A percentile compares a stretch with the other conserved stretches of the same genome.
Conservation (phyloP, 805 yeast species). For the Tetrapisispora pingtungensis region DNA sequence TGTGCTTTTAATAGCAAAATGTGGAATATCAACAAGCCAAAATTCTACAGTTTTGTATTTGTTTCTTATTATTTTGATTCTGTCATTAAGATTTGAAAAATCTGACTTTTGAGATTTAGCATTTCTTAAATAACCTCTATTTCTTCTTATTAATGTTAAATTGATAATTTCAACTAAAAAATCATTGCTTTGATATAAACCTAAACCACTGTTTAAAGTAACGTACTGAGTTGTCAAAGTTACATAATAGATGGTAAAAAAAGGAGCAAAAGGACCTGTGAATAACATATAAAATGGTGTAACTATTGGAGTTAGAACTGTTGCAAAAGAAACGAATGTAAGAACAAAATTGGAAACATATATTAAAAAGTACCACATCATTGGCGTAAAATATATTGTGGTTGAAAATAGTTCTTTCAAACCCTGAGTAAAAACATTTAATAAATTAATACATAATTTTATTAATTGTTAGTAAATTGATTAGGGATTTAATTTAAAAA, state of each 20-base stretch:
- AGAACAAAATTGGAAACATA: background rate
- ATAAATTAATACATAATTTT: too few relatives aligned
- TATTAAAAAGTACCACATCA: background rate
- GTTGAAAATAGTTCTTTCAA: background rate
- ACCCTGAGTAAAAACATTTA: background rate
- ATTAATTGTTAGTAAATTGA: background rate
- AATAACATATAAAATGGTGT: constrained; percentile 1
- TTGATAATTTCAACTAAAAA: background rate
- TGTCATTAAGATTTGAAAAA: background rate
- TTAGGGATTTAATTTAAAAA: too few relatives aligned
- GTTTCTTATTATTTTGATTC: background rate
- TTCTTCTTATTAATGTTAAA: background rate
- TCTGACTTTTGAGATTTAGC: background rate
- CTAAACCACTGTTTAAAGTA: background rate
- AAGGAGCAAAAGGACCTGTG: background rate
- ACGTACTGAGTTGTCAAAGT: constrained; percentile 2
- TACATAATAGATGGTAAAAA: background rate
- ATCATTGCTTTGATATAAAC: background rate
- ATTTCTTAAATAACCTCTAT: constrained; percentile 1
- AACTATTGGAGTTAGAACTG: background rate
- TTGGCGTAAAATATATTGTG: background rate
- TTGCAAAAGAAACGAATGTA: background rate
- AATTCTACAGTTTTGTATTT: background rate
- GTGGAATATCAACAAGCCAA: background rate
- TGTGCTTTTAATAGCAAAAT: background rate